Evolutionary conservation across 257 asterid species (phyloP), one percentile per base, ranked within the genome.

Genomic region (Solanum okadae): DNA sequence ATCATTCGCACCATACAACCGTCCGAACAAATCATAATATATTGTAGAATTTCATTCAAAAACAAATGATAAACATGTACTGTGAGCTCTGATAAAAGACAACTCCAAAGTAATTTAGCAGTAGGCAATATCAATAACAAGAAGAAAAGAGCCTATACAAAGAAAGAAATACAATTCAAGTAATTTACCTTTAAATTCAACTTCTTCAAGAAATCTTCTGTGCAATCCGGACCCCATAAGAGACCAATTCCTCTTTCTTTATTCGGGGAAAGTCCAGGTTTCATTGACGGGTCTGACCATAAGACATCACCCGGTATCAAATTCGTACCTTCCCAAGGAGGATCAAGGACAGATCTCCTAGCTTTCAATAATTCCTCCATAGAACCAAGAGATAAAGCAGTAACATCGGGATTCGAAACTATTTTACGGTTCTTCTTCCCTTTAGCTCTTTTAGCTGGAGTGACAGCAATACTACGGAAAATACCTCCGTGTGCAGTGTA

Each of bases 401-500:
- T 90, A 38, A 81, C 73, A 81, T 90, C 94, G 34, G 98, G 94
- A 88, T 90, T 94, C 85, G 90, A 90, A 88, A 90, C 89, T 79
- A 94, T 89, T 90, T 94, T 97, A 42, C 95, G 93, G 46, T 93
- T 96, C 93, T 94, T 97, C 93, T 95, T 97, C 38, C 93, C 93
- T 91, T 95, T 97, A 86, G 94, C 90, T 93, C 99, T 95, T 91
- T 95, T 96, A 35, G 94, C 90, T 71, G 98, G 98, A 52, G 94
- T 93, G 87, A 86, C 84, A 89, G 91, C 83, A 1, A 91, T 87
- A 75, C 98, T 96, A 72, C 99, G 99, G 85, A 96, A 97, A 90
- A 97, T 95, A 67, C 99, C 99, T 61, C 99, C 99, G 85, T 97
- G 99, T 38, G 99, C 99, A 49, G 99, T 97, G 90, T 97, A 96